phyloP scores from a whole-genome alignment of 768 basidiomycete species.

The Sutorius australiensis region DNA sequence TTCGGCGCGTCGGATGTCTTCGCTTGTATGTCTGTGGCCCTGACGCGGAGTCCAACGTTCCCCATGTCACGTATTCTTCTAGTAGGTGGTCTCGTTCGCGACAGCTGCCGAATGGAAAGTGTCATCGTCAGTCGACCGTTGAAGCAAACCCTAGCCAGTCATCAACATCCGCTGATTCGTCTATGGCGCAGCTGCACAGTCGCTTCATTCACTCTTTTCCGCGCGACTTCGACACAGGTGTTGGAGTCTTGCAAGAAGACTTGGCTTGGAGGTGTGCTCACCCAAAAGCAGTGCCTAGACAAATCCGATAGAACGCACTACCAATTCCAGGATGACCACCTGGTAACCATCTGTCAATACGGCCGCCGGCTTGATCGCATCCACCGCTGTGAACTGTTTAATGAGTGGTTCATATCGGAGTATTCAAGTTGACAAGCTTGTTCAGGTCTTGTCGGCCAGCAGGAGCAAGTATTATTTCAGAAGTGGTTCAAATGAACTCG shows the following conservation, averaged over 20 bases:
- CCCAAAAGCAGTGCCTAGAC: constrained; percentile 44
- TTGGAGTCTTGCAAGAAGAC: constrained; percentile 38
- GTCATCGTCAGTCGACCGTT: neutral
- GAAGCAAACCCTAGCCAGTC: neutral
- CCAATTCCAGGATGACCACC: constrained; percentile 42
- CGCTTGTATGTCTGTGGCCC: too few species aligned
- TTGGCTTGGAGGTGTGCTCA: constrained; percentile 34
- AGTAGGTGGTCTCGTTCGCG: neutral
- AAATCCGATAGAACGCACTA: constrained; percentile 42
- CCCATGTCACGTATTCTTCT: neutral
- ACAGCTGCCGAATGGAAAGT: neutral
- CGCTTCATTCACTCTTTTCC: constrained; percentile 37
- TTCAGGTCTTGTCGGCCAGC: too few species aligned
- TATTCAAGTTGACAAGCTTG: too few species aligned
- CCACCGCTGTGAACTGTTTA: too few species aligned
- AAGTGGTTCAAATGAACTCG: too few species aligned
- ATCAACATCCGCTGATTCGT: neutral
- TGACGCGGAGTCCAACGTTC: too few species aligned
- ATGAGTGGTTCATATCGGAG: too few species aligned
- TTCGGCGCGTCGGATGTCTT: too few species aligned
- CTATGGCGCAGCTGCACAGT: neutral
- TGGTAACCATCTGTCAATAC: constrained; percentile 36
- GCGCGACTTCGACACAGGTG: constrained; percentile 45
- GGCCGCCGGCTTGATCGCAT: neutral
- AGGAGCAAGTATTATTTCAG: too few species aligned